A percentile compares a stretch with the other conserved stretches of the same genome.
Evolutionary conservation across 2,329 filamentous ascomycete genomes (phyloP).

Genomic region (Endoconidiophora laricicola): DNA sequence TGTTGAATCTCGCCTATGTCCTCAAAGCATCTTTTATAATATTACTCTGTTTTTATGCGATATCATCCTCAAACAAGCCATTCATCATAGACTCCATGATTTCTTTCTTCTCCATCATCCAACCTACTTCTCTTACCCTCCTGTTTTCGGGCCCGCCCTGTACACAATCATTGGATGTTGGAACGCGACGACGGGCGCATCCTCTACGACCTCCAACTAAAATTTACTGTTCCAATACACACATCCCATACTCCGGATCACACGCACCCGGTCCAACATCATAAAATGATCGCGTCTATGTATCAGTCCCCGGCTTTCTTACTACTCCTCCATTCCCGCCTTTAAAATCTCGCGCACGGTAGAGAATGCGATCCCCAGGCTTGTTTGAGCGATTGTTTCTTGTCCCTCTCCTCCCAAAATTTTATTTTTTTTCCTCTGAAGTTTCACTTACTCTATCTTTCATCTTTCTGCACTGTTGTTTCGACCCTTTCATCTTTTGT

Average conservation of each 20-base stretch:
- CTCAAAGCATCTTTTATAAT: neutral
- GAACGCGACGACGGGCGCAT: slow-evolving; percentile 10
- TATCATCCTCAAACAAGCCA: neutral
- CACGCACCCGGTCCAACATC: too few species aligned
- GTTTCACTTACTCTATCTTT: neutral
- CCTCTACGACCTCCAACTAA: slow-evolving; percentile 8
- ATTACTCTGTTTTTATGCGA: neutral
- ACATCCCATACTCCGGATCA: neutral
- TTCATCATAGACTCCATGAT: neutral
- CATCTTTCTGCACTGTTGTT: slow-evolving; percentile 1
- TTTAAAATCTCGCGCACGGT: slow-evolving; percentile 3
- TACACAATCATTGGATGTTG: slow-evolving; percentile 9
- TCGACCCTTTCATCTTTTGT: slow-evolving; percentile 1
- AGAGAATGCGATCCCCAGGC: slow-evolving; percentile 5
- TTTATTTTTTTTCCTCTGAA: neutral
- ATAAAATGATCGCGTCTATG: neutral
- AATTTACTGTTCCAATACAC: slow-evolving; percentile 11
- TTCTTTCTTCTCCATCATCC: neutral
- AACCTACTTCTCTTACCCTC: slow-evolving; percentile 1
- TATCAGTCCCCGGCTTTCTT: neutral
- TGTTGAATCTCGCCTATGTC: neutral
- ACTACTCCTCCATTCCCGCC: neutral
- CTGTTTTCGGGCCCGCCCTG: slow-evolving; percentile 6
- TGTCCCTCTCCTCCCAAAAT: neutral
- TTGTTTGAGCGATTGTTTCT: slow-evolving; percentile 8